phyloP scores from a whole-genome alignment of 164 flowering plant species.

The Aristolochia fimbriata region DNA sequence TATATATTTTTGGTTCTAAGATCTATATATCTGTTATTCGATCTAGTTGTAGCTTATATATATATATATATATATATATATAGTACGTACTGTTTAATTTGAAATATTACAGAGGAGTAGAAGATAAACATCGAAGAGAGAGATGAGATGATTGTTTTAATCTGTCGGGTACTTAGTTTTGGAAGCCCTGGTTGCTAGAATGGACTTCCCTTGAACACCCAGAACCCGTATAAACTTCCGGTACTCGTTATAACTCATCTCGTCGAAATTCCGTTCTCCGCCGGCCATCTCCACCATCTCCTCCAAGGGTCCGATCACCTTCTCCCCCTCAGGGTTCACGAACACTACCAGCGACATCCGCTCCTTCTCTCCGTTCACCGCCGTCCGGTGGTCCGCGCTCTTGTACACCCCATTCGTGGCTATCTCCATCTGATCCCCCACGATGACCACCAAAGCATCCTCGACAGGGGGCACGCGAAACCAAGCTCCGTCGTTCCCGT shows the following conservation, averaged over 20 bases:
- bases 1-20: too few species aligned
- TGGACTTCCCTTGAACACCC: slow-evolving; percentile 49
- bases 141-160: too few species aligned
- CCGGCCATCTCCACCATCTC: slow-evolving; percentile 31
- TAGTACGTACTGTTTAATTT: too few species aligned
- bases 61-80: too few species aligned
- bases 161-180: too few species aligned
- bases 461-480: slow-evolving; percentile 60
- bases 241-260: slow-evolving; percentile 56
- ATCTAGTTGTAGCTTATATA: too few species aligned
- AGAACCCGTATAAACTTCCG: slow-evolving; percentile 36
- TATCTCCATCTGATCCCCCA: slow-evolving; percentile 92
- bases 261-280: slow-evolving; percentile 28
- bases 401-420: slow-evolving; percentile 55
- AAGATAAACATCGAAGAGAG: too few species aligned
- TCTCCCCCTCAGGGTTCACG: slow-evolving; percentile 63
- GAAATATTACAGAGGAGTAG: too few species aligned
- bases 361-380: slow-evolving; percentile 43
- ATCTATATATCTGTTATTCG: too few species aligned
- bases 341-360: slow-evolving; percentile 61
- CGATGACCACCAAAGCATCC: slow-evolving; percentile 68
- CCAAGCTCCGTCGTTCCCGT: slow-evolving; percentile 52
- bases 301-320: slow-evolving; percentile 33
- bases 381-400: slow-evolving; percentile 70
- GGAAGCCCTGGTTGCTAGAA: too few species aligned